Conservation (phyloP, 371 early-diverging fungal species). For the Mucor piriformis region DNA sequence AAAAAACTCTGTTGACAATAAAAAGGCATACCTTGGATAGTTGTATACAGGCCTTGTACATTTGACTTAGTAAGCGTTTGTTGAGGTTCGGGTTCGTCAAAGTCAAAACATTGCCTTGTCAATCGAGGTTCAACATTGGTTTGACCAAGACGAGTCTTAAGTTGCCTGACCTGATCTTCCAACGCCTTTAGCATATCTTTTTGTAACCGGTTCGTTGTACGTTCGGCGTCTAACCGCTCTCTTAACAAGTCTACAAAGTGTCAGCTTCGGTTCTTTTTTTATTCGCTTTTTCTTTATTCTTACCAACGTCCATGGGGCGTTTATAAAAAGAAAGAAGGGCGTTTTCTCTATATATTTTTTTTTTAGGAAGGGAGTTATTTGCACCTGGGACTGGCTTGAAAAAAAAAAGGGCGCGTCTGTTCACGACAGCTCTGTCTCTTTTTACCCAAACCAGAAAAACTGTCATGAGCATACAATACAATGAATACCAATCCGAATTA, state of each 20-base stretch:
- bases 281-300: neutral
- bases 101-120: no score
- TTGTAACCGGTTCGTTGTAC: neutral
- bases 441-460: neutral
- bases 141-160: no score
- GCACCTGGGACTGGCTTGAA: neutral
- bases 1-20: no score
- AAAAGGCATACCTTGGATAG: no score
- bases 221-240: neutral
- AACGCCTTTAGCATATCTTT: neutral
- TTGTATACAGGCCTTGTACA: no score
- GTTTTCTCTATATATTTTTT: no score
- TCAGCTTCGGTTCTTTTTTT: neutral
- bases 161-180: neutral
- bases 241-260: neutral
- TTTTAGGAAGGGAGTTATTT: no score
- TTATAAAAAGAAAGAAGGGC: neutral
- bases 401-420: neutral
- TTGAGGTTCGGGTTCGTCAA: no score
- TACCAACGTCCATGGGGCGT: no score
- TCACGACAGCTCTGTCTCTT: neutral
- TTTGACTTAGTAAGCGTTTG: no score
- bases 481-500: slow-evolving; percentile 64
- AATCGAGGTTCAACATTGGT: no score
- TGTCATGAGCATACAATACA: slow-evolving; percentile 47